These are phyloP conservation scores for Cymbidium sinense DNA, from an alignment of 106 monocot genomes.

Conservation along the genomic window DNA sequence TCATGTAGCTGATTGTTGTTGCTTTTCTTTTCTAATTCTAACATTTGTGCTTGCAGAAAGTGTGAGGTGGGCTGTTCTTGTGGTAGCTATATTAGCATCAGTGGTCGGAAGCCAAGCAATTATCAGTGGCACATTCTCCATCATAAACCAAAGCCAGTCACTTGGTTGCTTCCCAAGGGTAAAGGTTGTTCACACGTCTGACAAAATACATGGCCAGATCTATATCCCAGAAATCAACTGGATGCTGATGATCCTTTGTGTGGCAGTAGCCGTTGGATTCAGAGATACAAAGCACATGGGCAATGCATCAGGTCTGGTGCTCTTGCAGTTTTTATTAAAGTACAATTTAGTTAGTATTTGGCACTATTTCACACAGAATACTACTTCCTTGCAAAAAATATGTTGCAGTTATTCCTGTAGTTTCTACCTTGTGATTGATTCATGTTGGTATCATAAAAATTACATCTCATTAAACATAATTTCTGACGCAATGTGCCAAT, in stretches of 20 bases:
- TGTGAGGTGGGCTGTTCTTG: constrained; percentile 51
- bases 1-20: no score
- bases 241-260: constrained; percentile 63
- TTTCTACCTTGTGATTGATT: no score
- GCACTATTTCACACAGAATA: no score
- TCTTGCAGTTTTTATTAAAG: neutral
- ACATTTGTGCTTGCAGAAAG: constrained; percentile 20
- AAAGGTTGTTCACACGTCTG: constrained; percentile 58
- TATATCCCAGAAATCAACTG: constrained; percentile 77
- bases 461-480: no score
- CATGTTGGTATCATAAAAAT: no score
- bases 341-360: neutral
- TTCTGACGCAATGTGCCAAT: no score
- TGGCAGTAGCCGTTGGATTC: constrained; percentile 61
- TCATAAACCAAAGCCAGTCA: constrained; percentile 57
- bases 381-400: no score
- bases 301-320: constrained; percentile 54
- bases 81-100: constrained; percentile 54
- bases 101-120: constrained; percentile 69
- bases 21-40: neutral
- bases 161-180: constrained; percentile 63
- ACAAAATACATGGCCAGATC: constrained; percentile 62
- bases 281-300: constrained; percentile 66
- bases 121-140: constrained; percentile 62
- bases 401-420: no score